Evolutionary conservation across 2,329 filamentous ascomycete genomes (phyloP).

Genomic region (Aspergillus chevalieri): DNA sequence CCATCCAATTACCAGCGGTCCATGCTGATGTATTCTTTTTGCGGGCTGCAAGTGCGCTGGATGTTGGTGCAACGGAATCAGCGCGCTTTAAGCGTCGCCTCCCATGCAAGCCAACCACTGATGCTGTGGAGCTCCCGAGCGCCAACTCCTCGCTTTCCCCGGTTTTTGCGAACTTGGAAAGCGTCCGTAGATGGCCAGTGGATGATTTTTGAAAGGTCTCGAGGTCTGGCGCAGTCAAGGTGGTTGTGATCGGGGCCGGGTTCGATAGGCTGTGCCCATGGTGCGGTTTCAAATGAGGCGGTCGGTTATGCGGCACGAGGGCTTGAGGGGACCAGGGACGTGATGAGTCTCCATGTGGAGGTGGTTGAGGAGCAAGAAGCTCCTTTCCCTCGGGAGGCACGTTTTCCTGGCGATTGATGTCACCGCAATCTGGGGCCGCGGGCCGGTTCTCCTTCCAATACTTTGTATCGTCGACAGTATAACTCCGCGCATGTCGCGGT

Average conservation of each 20-base stretch:
- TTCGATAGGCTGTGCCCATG: slow-evolving; percentile 27
- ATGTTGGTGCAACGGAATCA: slow-evolving; percentile 46
- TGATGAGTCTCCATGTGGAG: slow-evolving; percentile 16
- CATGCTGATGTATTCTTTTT: slow-evolving; percentile 59
- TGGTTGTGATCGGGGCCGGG: slow-evolving; percentile 31
- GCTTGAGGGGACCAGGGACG: slow-evolving; percentile 19
- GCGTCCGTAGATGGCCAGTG: slow-evolving; percentile 78
- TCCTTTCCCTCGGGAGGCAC: slow-evolving; percentile 20
- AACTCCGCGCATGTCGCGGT: slow-evolving; percentile 48
- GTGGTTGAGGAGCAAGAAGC: slow-evolving; percentile 16
- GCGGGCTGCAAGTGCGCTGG: slow-evolving; percentile 32
- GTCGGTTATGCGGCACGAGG: slow-evolving; percentile 23
- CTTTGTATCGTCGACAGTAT: slow-evolving; percentile 56
- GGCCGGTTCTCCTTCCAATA: slow-evolving; percentile 28
- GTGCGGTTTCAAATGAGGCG: slow-evolving; percentile 22
- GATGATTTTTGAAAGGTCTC: slow-evolving; percentile 79
- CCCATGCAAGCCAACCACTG: slow-evolving; percentile 82
- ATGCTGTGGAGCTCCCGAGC: slow-evolving; percentile 69
- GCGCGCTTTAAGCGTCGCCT: slow-evolving; percentile 73
- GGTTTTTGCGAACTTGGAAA: slow-evolving; percentile 75
- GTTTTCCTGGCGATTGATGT: slow-evolving; percentile 23
- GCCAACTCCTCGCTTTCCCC: slow-evolving; percentile 72
- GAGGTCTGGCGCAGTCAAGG: slow-evolving; percentile 64
- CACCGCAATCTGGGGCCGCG: slow-evolving; percentile 26
- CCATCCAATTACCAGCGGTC: slow-evolving; percentile 93